Conservation (phyloP, 345 rosid species). For the Heritiera littoralis region DNA sequence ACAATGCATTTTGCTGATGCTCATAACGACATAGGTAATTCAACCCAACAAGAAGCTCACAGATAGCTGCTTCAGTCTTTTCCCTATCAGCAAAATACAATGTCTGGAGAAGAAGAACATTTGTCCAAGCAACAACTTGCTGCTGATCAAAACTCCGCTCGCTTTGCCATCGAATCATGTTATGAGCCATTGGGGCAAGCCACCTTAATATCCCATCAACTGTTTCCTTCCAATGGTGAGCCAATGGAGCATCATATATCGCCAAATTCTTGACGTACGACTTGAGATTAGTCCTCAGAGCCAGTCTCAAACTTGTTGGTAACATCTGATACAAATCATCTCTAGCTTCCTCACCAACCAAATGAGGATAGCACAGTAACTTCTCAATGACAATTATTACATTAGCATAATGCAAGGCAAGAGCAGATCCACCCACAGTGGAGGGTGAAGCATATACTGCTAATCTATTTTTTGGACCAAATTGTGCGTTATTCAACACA, state of each 20-base stretch:
- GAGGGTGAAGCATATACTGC: constrained; percentile 55
- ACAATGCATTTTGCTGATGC: constrained; percentile 78
- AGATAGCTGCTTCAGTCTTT: constrained; percentile 74
- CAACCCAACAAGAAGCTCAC: constrained; percentile 87
- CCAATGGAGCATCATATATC: constrained; percentile 89
- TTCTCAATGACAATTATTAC: constrained; percentile 86
- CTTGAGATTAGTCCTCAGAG: constrained; percentile 63
- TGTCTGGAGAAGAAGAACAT: constrained; percentile 84
- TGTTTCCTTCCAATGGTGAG: constrained; percentile 92
- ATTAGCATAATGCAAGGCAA: constrained; percentile 88
- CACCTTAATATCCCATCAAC: constrained; percentile 69
- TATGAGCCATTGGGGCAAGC: constrained; percentile 95
- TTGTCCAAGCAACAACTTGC: constrained; percentile 73
- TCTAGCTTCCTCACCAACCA: constrained; percentile 93
- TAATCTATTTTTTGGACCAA: constrained; percentile 57
- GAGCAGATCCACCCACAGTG: constrained; percentile 90
- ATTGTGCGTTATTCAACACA: constrained; percentile 31
- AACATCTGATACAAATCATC: constrained; percentile 59
- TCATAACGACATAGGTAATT: constrained; percentile 89
- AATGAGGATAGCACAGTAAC: constrained; percentile 83
- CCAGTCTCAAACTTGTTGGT: constrained; percentile 56
- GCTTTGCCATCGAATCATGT: constrained; percentile 94
- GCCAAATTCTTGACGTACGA: constrained; percentile 77
- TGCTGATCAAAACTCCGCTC: constrained; percentile 94
- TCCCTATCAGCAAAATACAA: constrained; percentile 88